phyloP scores from a whole-genome alignment of 306 rosid genomes.

The Nissolia schottii region DNA sequence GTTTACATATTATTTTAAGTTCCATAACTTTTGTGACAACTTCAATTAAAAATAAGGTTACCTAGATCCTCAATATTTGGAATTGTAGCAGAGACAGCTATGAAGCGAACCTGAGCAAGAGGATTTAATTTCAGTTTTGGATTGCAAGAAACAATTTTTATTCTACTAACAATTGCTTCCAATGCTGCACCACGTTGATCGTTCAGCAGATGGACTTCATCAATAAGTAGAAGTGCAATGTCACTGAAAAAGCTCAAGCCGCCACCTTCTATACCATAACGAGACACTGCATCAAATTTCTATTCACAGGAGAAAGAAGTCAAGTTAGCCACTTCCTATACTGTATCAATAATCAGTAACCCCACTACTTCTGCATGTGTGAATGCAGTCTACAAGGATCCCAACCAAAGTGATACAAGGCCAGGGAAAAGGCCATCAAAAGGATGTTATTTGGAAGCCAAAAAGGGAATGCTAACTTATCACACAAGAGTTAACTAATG shows the following conservation, averaged over 20 bases:
- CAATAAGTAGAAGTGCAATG: conserved; percentile 84
- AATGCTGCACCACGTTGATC: conserved; percentile 97
- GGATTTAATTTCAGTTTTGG: conserved; percentile 70
- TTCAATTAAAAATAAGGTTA: conserved; percentile 34
- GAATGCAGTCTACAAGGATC: neutral
- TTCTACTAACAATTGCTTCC: conserved; percentile 94
- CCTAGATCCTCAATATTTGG: conserved; percentile 97
- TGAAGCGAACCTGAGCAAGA: conserved; percentile 71
- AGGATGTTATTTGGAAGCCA: neutral
- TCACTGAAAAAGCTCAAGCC: conserved; percentile 92
- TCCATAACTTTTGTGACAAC: conserved; percentile 11
- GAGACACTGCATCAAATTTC: conserved; percentile 96
- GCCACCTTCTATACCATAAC: conserved; percentile 71
- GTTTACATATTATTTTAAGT: conserved; percentile 15
- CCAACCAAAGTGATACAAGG: neutral
- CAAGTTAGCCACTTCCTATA: conserved; percentile 24
- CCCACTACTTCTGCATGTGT: conserved; percentile 10
- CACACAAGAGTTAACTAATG: neutral
- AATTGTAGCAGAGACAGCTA: conserved; percentile 93
- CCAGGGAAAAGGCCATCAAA: neutral
- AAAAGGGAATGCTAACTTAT: neutral
- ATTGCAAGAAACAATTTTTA: conserved; percentile 73
- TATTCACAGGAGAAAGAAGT: conserved; percentile 25
- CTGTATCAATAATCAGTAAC: conserved; percentile 23
- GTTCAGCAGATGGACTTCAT: conserved; percentile 93